Evolutionary conservation across 495 filamentous ascomycete genomes (phyloP).

Genomic region (Neurospora africana): DNA sequence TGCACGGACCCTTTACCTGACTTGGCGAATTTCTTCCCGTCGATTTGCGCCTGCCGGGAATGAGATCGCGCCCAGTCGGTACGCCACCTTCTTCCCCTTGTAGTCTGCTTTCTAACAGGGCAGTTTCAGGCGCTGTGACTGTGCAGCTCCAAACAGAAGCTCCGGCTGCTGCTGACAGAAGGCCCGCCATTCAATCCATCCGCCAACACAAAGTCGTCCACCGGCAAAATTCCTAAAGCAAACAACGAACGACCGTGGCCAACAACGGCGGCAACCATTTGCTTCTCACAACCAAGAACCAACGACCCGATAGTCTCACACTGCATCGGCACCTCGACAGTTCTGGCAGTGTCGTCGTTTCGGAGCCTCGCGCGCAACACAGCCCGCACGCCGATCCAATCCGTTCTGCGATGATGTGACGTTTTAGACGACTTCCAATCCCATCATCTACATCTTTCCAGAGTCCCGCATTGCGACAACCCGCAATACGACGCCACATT

Average conservation of each 20-base stretch:
- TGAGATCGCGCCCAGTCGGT: neutral
- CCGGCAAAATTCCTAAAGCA: neutral
- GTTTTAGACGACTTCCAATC: slow-evolving; percentile 5
- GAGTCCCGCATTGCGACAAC: neutral
- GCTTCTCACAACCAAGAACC: neutral
- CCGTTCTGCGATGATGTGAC: slow-evolving; percentile 25
- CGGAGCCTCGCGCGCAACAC: neutral
- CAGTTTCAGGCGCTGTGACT: neutral
- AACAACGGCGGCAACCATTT: neutral
- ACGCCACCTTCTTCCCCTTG: neutral
- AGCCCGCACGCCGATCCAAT: neutral
- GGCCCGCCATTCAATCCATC: neutral
- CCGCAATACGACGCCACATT: neutral
- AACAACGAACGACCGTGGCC: neutral
- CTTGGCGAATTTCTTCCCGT: neutral
- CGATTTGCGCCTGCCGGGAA: neutral
- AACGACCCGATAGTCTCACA: neutral
- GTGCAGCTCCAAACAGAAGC: neutral
- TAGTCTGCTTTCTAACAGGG: neutral
- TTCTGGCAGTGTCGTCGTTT: neutral
- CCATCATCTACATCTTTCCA: neutral
- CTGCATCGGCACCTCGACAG: neutral
- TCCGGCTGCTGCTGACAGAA: neutral
- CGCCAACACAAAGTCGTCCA: neutral
- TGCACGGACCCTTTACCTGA: neutral